Evolutionary conservation across 345 rosid genomes (phyloP), one percentile per base, ranked within the genome.

Genomic region (Microthlaspi erraticum): DNA sequence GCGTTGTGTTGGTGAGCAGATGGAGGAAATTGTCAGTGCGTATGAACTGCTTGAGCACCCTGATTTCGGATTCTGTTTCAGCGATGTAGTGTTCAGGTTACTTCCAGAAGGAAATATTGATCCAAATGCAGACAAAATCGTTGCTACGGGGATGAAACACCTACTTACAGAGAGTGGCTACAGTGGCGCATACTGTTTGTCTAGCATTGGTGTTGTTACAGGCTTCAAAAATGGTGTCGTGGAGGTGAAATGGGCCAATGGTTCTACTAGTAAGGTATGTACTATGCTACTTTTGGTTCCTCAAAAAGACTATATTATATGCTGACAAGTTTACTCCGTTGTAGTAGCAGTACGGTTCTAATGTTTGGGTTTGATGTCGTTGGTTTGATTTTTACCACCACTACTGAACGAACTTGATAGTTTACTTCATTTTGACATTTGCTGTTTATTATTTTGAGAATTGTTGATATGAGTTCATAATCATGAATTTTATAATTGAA

Each of bases 1-100:
- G 73, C 38, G 43, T 54, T 68, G 42, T 49, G 62, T 56, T 44
- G 60, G 36, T 51, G 82, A 74, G 50, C 73, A 36, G 78, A 65
- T 70, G 61, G 92, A 81, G 79, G 97, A 93, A 76, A 84, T 77
- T 70, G 79, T 88, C 64, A 89, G 99, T 71, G 86, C 90, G 6
- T 94, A 91, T 66, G 99, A 91, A 72, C 82, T 94, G 26, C 82
- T 82, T 52, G 99, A 91, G 68, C 95, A 94, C 75, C 97, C 95
- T 13, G 90, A 91, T 60, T 89, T 77, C 70, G 82, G 83, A 55
- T 91, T 66, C 75, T 80, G 84, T 78, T 86, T 64, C 39, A 86
- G 92, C 5, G 99, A 91, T 75, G 74, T 89, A 18, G 99, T 94
- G 46, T 82, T 91, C 56, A 89, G 75, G 66, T 63, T 70, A 60